Evolutionary conservation across 2,329 filamentous ascomycete species (phyloP).

Genomic region (Teratosphaeria nubilosa): DNA sequence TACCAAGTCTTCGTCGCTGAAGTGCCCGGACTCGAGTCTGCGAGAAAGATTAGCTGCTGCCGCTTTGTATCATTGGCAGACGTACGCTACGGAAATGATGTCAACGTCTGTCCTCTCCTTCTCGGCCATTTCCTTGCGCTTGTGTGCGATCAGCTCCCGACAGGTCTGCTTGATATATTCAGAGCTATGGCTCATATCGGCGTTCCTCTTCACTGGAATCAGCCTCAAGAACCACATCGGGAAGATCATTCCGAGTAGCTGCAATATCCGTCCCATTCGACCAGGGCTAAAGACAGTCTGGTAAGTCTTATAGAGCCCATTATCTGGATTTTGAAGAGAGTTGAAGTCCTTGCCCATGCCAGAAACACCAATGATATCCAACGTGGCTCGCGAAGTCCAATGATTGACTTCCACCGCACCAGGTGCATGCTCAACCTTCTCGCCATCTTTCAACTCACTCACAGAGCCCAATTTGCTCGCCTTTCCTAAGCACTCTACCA

Average conservation of each 20-base stretch:
- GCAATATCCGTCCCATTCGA: constrained; percentile 44
- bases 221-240: constrained; percentile 50
- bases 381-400: constrained; percentile 42
- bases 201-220: constrained; percentile 63
- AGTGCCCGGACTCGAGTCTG: constrained; percentile 57
- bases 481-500: constrained; percentile 23
- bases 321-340: constrained; percentile 40
- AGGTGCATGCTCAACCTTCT: constrained; percentile 19
- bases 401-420: constrained; percentile 34
- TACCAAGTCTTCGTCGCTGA: constrained; percentile 68
- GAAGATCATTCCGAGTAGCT: constrained; percentile 43
- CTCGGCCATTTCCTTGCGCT: constrained; percentile 47
- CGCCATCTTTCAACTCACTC: constrained; percentile 8
- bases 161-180: constrained; percentile 55
- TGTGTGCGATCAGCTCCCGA: constrained; percentile 57
- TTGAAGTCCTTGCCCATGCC: constrained; percentile 49
- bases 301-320: constrained; percentile 45
- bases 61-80: not conserved
- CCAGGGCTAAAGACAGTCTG: constrained; percentile 40
- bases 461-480: constrained; percentile 21
- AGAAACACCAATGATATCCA: constrained; percentile 49
- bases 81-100: constrained; percentile 63
- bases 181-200: constrained; percentile 48
- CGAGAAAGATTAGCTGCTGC: not conserved
- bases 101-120: constrained; percentile 48